Evolutionary conservation across 2,329 filamentous ascomycete species (phyloP), one percentile per base, ranked within the genome.

Genomic region (Diaporthe caulivora): DNA sequence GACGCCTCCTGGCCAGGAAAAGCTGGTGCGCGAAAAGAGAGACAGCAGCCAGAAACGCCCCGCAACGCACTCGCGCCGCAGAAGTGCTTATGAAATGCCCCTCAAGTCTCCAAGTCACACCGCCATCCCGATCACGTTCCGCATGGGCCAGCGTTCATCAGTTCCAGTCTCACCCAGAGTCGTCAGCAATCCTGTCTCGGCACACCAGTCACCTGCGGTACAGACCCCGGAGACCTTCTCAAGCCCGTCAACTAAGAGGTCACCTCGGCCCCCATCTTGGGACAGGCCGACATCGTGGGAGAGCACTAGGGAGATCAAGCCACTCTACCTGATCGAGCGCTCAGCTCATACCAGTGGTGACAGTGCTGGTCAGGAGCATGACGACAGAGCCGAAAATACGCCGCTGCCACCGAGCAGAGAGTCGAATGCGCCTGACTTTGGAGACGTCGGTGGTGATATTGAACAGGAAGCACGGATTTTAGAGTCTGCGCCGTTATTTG

Each of bases 321-420:
- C 95, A 0, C 84, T 98, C 11, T 96, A 94, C 82, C 91, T 98
- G 29, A 90, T 97, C 9, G 94, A 97, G 81, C 91, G 85, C 76
- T 85, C 84, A 10, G 71, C 55, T 4, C 84, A 86, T 11, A 76
- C 79, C 5, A 74, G 64, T 26, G 76, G 76, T 18, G 75, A 78
- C 11, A 60, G 73, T 42, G 73, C 75, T 3, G 72, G 37, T 21
- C 60, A 69, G 40, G n/a, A 31, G 5, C 34, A n/a, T 21, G 83
- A 85, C 54, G 81, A 81, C 2, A 89, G 15, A 18, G 54, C 90
- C 9, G 87, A 86, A 37, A 82, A 91, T 18, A 85, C 84, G 8
- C 87, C 82, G 58, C 77, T 81, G 26, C 76, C 77, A n/a, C 78
- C 81, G 21, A 82, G 80, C 3, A 80, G 79, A 34, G 79, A 80